phyloP scores from a whole-genome alignment of 768 basidiomycete species.

The Russula vinacea region DNA sequence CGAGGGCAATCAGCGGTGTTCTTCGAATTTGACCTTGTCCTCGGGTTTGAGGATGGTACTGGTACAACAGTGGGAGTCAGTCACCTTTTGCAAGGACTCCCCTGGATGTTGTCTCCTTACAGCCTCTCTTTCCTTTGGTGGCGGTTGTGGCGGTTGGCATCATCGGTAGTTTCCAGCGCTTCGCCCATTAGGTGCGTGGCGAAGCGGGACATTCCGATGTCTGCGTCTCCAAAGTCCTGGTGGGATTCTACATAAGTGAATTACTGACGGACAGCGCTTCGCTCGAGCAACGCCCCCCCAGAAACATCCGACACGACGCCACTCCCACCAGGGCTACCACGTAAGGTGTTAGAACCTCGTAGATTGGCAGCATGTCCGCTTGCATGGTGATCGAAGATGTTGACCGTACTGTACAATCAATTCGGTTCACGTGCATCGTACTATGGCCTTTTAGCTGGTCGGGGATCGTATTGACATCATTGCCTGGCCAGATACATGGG shows the following conservation, averaged over 20 bases:
- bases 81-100: background rate
- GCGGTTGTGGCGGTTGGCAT: background rate
- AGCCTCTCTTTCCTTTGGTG: background rate
- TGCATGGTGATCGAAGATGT: background rate
- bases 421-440: background rate
- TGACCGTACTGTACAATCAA: too few species aligned
- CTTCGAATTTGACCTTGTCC: background rate
- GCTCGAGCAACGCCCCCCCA: conserved; percentile 1
- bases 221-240: background rate
- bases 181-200: background rate
- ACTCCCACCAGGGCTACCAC: background rate
- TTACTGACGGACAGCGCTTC: background rate
- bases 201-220: background rate
- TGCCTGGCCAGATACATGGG: background rate
- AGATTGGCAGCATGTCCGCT: background rate
- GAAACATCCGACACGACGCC: background rate
- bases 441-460: background rate
- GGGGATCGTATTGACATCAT: background rate
- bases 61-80: background rate
- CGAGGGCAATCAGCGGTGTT: background rate
- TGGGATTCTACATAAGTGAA: background rate
- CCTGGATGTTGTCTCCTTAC: background rate
- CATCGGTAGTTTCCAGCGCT: background rate
- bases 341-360: background rate
- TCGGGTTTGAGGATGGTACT: background rate